A percentile compares a stretch with the other conserved stretches of the same genome.
Conservation (phyloP, 345 rosid genomes). For the Brassica rapa region DNA sequence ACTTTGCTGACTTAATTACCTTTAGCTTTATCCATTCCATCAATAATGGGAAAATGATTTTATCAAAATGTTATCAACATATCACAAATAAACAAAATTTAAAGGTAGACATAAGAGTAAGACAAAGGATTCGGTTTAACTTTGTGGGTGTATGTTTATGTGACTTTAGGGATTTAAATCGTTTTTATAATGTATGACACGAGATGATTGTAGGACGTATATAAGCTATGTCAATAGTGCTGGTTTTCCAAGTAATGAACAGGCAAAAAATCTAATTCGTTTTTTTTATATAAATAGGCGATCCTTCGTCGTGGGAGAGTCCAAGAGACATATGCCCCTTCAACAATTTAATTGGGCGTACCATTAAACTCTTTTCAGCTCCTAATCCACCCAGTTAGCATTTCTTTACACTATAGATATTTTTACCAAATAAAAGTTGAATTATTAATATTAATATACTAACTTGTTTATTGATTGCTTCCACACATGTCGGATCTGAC, state of each 20-base stretch:
- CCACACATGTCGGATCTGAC: conserved; percentile 38
- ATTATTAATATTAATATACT: not conserved
- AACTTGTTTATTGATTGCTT: conserved; percentile 25
- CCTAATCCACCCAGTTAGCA: conserved; percentile 36
- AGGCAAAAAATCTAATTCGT: conserved; percentile 4
- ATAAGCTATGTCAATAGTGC: conserved; percentile 6
- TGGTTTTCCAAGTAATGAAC: conserved; percentile 31
- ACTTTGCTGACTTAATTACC: conserved; percentile 27
- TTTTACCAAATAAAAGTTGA: not conserved
- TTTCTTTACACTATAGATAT: not conserved
- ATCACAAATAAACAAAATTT: too few species aligned
- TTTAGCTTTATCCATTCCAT: too few species aligned
- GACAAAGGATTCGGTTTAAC: not conserved
- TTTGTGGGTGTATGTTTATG: not conserved
- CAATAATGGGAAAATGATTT: too few species aligned
- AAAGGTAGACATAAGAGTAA: too few species aligned
- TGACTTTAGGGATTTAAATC: not conserved
- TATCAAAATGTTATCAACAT: too few species aligned
- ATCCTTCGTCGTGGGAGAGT: conserved; percentile 40
- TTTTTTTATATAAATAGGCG: not conserved
- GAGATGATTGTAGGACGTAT: not conserved
- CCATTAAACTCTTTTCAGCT: not conserved
- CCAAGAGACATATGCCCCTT: conserved; percentile 47
- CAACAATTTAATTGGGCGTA: conserved; percentile 36
- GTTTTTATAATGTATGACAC: conserved; percentile 6